These are phyloP conservation scores for Secale cereale DNA, from an alignment of 176 grass and related monocot species.

Conservation along the genomic window DNA sequence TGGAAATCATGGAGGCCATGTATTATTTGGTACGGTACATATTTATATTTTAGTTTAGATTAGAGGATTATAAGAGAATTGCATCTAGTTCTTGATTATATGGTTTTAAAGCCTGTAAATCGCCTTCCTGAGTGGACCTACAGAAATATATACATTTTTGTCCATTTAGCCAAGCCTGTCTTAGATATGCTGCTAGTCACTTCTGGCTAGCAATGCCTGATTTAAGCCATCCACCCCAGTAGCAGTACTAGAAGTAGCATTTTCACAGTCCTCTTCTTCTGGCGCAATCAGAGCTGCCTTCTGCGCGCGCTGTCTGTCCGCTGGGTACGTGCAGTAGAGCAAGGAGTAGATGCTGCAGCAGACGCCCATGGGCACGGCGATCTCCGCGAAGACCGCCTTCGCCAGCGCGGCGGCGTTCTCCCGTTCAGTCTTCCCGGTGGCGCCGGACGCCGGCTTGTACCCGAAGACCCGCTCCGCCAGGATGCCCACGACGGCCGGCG, in stretches of 20 bases:
- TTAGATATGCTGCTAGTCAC: not conserved
- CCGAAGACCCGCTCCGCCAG: constrained; percentile 48
- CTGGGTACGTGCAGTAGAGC: constrained; percentile 53
- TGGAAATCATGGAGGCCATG: not conserved
- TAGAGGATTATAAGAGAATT: not conserved
- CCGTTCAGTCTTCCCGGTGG: constrained; percentile 29
- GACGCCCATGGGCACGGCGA: constrained; percentile 31
- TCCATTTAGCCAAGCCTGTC: too few species aligned
- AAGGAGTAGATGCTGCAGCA: constrained; percentile 45
- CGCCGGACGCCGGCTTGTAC: constrained; percentile 25
- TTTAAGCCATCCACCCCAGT: not conserved
- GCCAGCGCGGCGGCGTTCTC: constrained; percentile 58
- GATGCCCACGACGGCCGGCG: constrained; percentile 50
- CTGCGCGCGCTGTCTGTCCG: constrained; percentile 40
- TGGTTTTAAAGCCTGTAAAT: not conserved
- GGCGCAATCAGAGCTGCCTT: not conserved
- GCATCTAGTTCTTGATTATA: too few species aligned
- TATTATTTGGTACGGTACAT: too few species aligned
- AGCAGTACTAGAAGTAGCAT: not conserved
- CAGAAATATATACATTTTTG: not conserved
- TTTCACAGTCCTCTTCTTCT: not conserved
- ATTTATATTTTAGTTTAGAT: too few species aligned
- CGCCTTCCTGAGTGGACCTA: not conserved
- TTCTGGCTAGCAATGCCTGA: not conserved
- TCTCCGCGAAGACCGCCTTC: constrained; percentile 47